Conservation (phyloP, 352 stramenopile genomes). For the Pythium brachiatum region DNA sequence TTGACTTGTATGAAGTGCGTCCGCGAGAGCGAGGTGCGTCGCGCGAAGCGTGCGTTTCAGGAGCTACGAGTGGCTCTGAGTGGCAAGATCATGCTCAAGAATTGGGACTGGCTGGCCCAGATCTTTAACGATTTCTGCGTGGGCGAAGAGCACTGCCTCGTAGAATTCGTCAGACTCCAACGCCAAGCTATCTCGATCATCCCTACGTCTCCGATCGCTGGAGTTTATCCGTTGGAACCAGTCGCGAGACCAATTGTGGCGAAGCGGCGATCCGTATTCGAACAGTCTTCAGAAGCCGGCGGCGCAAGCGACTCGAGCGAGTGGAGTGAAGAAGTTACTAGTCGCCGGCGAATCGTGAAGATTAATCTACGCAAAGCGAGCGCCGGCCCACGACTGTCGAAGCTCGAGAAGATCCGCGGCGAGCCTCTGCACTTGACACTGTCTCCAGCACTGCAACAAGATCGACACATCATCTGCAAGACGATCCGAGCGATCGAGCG, state of each 20-base stretch:
- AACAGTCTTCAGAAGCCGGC: not conserved
- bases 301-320: not conserved
- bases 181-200: conserved; percentile 15
- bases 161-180: conserved; percentile 5
- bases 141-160: conserved; percentile 3
- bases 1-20: conserved; percentile 7
- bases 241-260: not conserved
- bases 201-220: no score
- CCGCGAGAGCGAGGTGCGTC: not conserved
- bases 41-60: not conserved
- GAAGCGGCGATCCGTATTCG: not conserved
- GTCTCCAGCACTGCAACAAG: not conserved
- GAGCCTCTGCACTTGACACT: not conserved
- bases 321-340: not conserved
- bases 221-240: not conserved
- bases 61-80: not conserved
- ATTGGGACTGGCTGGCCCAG: conserved; percentile 18
- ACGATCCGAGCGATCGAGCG: conserved; percentile 4
- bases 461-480: not conserved
- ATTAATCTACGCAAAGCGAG: not conserved
- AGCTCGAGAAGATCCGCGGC: no score
- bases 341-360: not conserved
- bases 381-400: no score
- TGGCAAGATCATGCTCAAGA: not conserved
- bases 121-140: conserved; percentile 18